phyloP scores from a whole-genome alignment of 352 stramenopile species.

The Aphanomyces euteiches region DNA sequence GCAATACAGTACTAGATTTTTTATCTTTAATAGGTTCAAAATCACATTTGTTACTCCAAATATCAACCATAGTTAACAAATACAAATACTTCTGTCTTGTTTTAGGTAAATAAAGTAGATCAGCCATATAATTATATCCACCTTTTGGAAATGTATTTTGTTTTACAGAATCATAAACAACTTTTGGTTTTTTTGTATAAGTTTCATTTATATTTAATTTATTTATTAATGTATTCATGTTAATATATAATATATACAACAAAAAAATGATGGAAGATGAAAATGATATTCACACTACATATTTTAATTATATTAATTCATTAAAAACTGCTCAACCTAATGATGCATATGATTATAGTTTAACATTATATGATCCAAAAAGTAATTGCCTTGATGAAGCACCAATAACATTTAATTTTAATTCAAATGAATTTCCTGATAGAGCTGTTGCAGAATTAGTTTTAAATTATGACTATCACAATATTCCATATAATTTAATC shows the following conservation, averaged over 20 bases:
- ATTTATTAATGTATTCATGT: constrained; percentile 15
- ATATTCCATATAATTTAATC: neutral
- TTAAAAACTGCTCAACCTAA: constrained; percentile 2
- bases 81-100: constrained; percentile 25
- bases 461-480: constrained; percentile 14
- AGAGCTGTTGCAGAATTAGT: neutral
- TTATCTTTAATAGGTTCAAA: constrained; percentile 25
- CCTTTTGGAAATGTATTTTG: constrained; percentile 13
- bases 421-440: neutral
- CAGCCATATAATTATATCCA: constrained; percentile 26
- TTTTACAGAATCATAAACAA: constrained; percentile 19
- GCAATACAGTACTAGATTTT: constrained; percentile 8
- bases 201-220: constrained; percentile 25
- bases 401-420: constrained; percentile 4
- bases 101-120: constrained; percentile 23
- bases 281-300: neutral
- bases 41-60: neutral
- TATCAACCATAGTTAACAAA: constrained; percentile 23
- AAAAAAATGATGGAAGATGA: neutral
- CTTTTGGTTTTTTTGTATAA: constrained; percentile 27
- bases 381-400: neutral
- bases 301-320: constrained; percentile 13
- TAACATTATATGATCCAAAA: constrained; percentile 6
- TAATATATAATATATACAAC: neutral
- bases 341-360: constrained; percentile 6